These are phyloP conservation scores for Nicotiana tomentosiformis DNA, from an alignment of 257 asterid species.

Conservation along the genomic window DNA sequence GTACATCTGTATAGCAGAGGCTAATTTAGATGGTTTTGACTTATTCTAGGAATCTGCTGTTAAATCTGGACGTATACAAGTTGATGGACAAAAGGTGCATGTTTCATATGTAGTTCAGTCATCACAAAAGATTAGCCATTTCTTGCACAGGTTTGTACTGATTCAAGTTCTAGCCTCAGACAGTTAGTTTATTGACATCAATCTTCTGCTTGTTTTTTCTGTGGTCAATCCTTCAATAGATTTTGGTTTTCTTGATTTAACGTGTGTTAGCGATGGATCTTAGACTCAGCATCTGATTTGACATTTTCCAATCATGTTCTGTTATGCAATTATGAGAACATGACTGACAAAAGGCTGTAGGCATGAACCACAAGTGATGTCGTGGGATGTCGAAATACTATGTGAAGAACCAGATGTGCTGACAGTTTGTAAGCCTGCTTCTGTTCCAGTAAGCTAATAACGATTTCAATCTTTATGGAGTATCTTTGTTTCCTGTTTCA, in stretches of 20 bases:
- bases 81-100: conserved; percentile 73
- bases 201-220: background rate
- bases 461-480: background rate
- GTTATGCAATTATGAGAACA: conserved; percentile 24
- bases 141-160: conserved; percentile 67
- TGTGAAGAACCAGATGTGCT: conserved; percentile 67
- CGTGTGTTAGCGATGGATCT: background rate
- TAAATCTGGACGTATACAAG: conserved; percentile 83
- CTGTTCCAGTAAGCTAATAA: conserved; percentile 80
- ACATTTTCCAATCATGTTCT: background rate
- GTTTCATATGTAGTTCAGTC: conserved; percentile 57
- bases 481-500: background rate
- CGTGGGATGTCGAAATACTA: conserved; percentile 67
- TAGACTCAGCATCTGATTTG: background rate
- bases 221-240: background rate
- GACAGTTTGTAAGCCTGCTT: conserved; percentile 88
- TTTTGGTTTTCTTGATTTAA: conserved; percentile 3
- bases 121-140: conserved; percentile 94
- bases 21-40: background rate
- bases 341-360: conserved; percentile 65
- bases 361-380: conserved; percentile 99
- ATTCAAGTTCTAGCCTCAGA: background rate
- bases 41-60: conserved; percentile 72
- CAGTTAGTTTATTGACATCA: background rate
- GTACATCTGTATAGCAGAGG: too few species aligned